Percentiles rank a stretch among this genome's conserved stretches.
Evolutionary conservation across 2,329 filamentous ascomycete species (phyloP).

Genomic region (Rosellinia necatrix): DNA sequence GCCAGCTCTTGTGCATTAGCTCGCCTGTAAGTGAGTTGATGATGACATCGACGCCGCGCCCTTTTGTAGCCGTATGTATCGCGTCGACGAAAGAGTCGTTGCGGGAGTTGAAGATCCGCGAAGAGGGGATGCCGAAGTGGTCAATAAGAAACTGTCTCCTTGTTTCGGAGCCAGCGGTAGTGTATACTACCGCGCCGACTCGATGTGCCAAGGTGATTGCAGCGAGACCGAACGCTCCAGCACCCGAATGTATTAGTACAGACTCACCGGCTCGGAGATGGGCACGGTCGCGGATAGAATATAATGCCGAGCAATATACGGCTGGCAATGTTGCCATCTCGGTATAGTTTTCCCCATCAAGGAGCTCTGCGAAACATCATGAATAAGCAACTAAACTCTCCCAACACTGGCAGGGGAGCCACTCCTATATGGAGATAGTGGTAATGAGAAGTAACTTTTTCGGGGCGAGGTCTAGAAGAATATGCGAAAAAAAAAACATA

Average conservation of each 20-base stretch:
- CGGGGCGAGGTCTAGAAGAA: too few relatives aligned
- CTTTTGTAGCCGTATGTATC: conserved; percentile 33
- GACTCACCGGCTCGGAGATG: conserved; percentile 34
- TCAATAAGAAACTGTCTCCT: conserved; percentile 35
- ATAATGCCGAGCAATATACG: conserved; percentile 34
- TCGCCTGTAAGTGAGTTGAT: conserved; percentile 51
- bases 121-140: conserved; percentile 32
- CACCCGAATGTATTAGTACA: conserved; percentile 42
- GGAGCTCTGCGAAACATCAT: conserved; percentile 18
- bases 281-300: conserved; percentile 38
- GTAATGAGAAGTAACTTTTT: not conserved
- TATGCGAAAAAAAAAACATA: not conserved
- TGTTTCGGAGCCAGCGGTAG: conserved; percentile 34
- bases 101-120: conserved; percentile 42
- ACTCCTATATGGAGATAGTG: too few relatives aligned
- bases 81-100: conserved; percentile 37
- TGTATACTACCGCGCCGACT: conserved; percentile 26
- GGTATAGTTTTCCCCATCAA: conserved; percentile 24
- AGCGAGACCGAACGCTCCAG: not conserved
- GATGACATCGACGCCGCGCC: conserved; percentile 44
- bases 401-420: too few relatives aligned
- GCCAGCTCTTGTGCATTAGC: conserved; percentile 39
- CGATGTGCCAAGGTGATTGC: not conserved
- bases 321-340: conserved; percentile 20
- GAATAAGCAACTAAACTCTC: not conserved